These are phyloP conservation scores for Puccinellia tenuiflora DNA, from an alignment of 176 grass and related monocot species.

Conservation along the genomic window DNA sequence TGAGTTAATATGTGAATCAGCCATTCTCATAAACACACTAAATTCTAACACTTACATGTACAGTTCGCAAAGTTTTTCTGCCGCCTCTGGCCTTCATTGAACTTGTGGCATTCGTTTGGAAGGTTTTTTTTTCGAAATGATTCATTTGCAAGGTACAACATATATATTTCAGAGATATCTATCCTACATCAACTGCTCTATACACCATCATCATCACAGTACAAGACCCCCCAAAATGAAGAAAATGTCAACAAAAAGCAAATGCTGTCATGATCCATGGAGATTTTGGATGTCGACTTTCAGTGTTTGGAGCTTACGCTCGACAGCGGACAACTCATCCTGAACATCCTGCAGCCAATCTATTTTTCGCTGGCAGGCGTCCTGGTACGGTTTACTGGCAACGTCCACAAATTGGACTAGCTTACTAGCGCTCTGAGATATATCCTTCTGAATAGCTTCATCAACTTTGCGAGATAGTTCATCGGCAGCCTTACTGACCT, in stretches of 20 bases:
- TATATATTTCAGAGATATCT: background rate
- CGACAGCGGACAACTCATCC: slow-evolving; percentile 45
- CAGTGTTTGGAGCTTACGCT: slow-evolving; percentile 69
- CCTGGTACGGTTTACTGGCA: slow-evolving; percentile 64
- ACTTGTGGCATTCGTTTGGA: background rate
- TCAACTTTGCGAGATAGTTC: slow-evolving; percentile 56
- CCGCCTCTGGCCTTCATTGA: background rate
- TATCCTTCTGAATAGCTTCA: slow-evolving; percentile 75
- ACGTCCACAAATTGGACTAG: slow-evolving; percentile 58
- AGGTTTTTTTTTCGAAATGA: no score
- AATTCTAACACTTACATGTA: background rate
- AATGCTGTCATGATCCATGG: slow-evolving; percentile 30
- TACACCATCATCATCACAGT: background rate
- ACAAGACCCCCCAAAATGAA: slow-evolving; percentile 24
- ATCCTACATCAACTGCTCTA: background rate
- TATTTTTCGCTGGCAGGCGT: slow-evolving; percentile 64
- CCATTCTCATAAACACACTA: background rate
- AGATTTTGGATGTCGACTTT: slow-evolving; percentile 90
- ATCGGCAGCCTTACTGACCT: slow-evolving; percentile 64
- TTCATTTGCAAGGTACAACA: slow-evolving; percentile 9
- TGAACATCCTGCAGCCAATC: slow-evolving; percentile 53
- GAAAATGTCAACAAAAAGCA: background rate
- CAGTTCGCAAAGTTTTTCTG: background rate
- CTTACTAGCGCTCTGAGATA: slow-evolving; percentile 44
- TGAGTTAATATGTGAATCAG: background rate